Conservation (phyloP, 2,329 filamentous ascomycete genomes). For the Xylaria arbuscula region DNA sequence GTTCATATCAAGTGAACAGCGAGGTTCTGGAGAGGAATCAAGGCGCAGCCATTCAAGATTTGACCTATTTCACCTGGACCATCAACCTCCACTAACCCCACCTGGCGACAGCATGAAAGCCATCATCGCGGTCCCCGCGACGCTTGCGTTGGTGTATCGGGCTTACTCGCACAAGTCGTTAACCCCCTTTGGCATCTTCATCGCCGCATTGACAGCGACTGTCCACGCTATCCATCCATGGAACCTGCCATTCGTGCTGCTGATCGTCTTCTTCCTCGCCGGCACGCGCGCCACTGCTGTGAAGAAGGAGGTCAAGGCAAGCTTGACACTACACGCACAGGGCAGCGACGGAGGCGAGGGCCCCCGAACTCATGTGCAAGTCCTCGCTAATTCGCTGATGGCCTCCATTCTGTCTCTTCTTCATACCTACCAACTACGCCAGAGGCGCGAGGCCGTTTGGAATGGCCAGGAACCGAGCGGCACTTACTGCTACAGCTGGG, state of each 20-base stretch:
- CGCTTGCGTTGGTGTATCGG: slow-evolving; percentile 70
- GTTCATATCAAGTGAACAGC: no score
- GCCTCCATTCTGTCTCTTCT: slow-evolving; percentile 73
- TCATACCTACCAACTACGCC: slow-evolving; percentile 69
- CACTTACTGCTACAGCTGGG: slow-evolving; percentile 68
- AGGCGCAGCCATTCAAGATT: not conserved
- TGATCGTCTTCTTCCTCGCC: slow-evolving; percentile 86
- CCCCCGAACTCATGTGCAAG: slow-evolving; percentile 84
- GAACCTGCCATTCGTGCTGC: slow-evolving; percentile 87
- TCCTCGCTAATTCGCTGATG: slow-evolving; percentile 87
- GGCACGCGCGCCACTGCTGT: slow-evolving; percentile 88
- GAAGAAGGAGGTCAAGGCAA: slow-evolving; percentile 87
- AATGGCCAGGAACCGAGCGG: slow-evolving; percentile 48
- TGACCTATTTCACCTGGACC: not conserved
- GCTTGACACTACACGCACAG: slow-evolving; percentile 79
- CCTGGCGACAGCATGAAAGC: slow-evolving; percentile 61
- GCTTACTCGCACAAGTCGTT: slow-evolving; percentile 80
- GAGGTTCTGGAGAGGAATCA: not conserved
- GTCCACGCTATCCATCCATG: slow-evolving; percentile 93
- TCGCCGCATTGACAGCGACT: slow-evolving; percentile 77
- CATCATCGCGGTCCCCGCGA: slow-evolving; percentile 68
- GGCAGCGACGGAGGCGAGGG: slow-evolving; percentile 83
- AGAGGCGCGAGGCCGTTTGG: slow-evolving; percentile 57
- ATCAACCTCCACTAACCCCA: not conserved
- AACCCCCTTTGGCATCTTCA: slow-evolving; percentile 78